Conservation (phyloP, 2,329 filamentous ascomycete genomes). For the Calonectria henricotiae region DNA sequence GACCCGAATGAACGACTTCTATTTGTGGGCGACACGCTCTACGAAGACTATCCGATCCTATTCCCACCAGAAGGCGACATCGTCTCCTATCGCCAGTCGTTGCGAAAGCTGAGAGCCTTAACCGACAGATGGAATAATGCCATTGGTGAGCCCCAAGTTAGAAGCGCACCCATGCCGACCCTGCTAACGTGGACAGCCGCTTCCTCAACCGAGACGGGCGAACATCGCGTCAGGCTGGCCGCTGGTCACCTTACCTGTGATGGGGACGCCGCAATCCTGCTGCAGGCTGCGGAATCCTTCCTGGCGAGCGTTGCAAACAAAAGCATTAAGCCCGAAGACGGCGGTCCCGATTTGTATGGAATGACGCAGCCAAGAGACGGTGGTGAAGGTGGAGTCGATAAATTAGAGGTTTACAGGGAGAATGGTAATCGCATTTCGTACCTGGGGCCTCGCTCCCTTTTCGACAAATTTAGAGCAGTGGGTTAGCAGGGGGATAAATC, state of each 20-base stretch:
- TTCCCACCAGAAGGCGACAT: conserved; percentile 42
- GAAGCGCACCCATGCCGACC: too few species aligned
- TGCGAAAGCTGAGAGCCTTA: background rate
- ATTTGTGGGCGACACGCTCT: conserved; percentile 66
- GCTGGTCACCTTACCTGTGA: conserved; percentile 2
- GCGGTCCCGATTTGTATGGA: background rate
- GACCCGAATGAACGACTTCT: conserved; percentile 62
- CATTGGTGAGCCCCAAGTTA: background rate
- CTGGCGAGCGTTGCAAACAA: background rate
- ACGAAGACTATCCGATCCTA: conserved; percentile 54
- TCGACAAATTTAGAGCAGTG: background rate
- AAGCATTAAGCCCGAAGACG: background rate
- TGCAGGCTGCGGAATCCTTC: background rate
- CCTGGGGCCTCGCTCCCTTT: background rate
- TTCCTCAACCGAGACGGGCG: too few species aligned
- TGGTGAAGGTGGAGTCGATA: background rate
- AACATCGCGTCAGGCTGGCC: background rate
- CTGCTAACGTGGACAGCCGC: background rate
- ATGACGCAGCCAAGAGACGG: conserved; percentile 8
- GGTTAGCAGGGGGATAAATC: background rate
- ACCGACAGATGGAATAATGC: background rate
- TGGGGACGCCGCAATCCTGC: background rate
- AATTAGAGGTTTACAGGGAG: conserved; percentile 5
- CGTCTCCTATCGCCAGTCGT: background rate
- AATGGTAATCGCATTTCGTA: conserved; percentile 1